Evolutionary conservation across 2,329 filamentous ascomycete genomes (phyloP).

Genomic region (Sporothrix sp.): DNA sequence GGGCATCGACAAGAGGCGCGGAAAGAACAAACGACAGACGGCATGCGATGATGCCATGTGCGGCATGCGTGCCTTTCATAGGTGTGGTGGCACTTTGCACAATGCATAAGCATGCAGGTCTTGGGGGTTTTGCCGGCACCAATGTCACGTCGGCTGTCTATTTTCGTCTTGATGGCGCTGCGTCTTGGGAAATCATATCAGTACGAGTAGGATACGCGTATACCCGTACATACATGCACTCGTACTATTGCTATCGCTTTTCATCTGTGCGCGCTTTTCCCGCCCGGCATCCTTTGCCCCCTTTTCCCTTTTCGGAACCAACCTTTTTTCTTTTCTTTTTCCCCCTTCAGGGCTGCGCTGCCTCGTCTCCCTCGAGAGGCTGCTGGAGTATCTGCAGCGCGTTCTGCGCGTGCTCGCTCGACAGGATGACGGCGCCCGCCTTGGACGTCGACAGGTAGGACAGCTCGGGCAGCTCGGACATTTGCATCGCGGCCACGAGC

Average conservation of each 20-base stretch:
- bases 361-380: slow-evolving; percentile 27
- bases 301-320: neutral
- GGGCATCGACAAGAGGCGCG: neutral
- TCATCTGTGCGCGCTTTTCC: neutral
- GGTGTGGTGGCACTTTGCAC: slow-evolving; percentile 5
- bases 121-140: too few relatives aligned
- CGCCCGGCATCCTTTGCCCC: neutral
- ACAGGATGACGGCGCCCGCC: slow-evolving; percentile 81
- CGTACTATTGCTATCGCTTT: too few relatives aligned
- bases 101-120: too few relatives aligned
- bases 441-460: slow-evolving; percentile 84
- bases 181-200: too few relatives aligned
- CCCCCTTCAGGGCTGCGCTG: neutral
- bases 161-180: neutral
- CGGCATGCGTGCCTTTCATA: neutral
- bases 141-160: neutral
- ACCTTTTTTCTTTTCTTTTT: neutral
- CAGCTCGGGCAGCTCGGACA: slow-evolving; percentile 57
- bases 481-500: slow-evolving; percentile 61
- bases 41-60: neutral
- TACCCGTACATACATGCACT: too few relatives aligned
- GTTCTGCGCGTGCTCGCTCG: slow-evolving; percentile 60
- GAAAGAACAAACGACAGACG: neutral
- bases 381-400: slow-evolving; percentile 61
- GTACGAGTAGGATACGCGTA: too few relatives aligned